phyloP scores from a whole-genome alignment of 2,329 filamentous ascomycete species.

The Helminthosporium solani region DNA sequence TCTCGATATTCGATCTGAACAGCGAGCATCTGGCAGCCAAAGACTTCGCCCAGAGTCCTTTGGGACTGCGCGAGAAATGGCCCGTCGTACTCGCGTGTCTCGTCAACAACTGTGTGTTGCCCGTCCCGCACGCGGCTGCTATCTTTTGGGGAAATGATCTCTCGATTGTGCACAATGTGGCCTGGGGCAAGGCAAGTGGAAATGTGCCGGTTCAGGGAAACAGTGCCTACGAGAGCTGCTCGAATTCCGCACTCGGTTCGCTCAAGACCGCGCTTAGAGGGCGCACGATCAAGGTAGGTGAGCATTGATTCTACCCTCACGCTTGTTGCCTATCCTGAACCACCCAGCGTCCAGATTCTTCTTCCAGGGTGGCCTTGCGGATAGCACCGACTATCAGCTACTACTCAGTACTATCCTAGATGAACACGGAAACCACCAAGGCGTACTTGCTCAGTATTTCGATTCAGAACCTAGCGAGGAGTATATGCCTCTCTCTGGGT shows the following conservation, averaged over 20 bases:
- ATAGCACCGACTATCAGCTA: constrained; percentile 21
- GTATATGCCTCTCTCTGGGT: constrained; percentile 28
- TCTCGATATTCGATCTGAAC: constrained; percentile 35
- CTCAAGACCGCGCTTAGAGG: constrained; percentile 38
- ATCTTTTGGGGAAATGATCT: constrained; percentile 47
- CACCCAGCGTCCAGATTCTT: constrained; percentile 28
- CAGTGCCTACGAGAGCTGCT: constrained; percentile 33
- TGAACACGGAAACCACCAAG: constrained; percentile 29
- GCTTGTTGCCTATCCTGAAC: constrained; percentile 12
- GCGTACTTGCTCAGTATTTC: constrained; percentile 36
- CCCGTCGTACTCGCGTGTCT: constrained; percentile 32
- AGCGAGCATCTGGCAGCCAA: constrained; percentile 26
- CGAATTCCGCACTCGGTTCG: constrained; percentile 35
- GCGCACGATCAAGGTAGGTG: constrained; percentile 43
- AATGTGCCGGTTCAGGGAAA: constrained; percentile 39
- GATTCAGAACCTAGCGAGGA: constrained; percentile 20
- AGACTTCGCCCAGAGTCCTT: constrained; percentile 30
- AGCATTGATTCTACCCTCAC: constrained; percentile 15
- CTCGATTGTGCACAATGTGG: constrained; percentile 44
- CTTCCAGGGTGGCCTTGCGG: constrained; percentile 15
- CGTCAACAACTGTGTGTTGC: constrained; percentile 40
- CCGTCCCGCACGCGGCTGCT: constrained; percentile 45
- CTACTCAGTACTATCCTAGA: constrained; percentile 38
- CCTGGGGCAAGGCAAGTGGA: constrained; percentile 42
- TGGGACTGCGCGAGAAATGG: constrained; percentile 42